Percentiles rank a stretch among this genome's conserved stretches.
phyloP scores from a whole-genome alignment of 1,284 basidiomycete species.

The Boletus holoroseus region DNA sequence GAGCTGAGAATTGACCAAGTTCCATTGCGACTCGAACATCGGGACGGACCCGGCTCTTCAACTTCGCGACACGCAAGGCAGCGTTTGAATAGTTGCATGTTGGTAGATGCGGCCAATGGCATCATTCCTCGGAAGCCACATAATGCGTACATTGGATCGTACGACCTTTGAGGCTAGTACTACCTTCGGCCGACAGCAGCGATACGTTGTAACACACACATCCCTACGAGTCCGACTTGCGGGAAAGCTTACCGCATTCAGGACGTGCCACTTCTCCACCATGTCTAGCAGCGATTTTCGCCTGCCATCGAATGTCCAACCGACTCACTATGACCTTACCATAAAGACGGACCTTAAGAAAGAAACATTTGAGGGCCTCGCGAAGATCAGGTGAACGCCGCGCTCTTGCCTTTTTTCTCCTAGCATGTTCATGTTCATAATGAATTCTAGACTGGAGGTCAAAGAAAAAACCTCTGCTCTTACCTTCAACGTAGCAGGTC shows the following conservation, averaged over 20 bases:
- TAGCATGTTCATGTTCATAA: conserved; percentile 7
- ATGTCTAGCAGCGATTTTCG: conserved; percentile 47
- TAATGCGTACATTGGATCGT: conserved; percentile 5
- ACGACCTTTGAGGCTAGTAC: not conserved
- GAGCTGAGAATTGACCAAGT: not conserved
- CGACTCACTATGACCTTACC: conserved; percentile 80
- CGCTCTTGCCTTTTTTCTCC: conserved; percentile 6
- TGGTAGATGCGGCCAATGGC: conserved; percentile 10
- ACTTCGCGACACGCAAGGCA: not conserved
- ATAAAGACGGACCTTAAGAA: conserved; percentile 80
- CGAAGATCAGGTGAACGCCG: conserved; percentile 60
- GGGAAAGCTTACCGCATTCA: conserved; percentile 4
- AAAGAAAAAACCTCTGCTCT: conserved; percentile 60
- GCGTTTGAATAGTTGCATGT: not conserved
- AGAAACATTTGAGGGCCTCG: conserved; percentile 72
- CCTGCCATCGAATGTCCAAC: conserved; percentile 70
- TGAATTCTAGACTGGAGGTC: conserved; percentile 59
- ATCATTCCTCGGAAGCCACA: conserved; percentile 8
- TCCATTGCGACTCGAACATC: not conserved
- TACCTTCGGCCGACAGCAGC: not conserved
- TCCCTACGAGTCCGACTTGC: conserved; percentile 3
- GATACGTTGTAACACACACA: not conserved
- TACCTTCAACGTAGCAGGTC: conserved; percentile 67
- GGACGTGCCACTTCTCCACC: conserved; percentile 11
- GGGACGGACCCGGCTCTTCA: not conserved